phyloP scores from a whole-genome alignment of 73 alveolate genomes.

The Paramecium bursaria region DNA sequence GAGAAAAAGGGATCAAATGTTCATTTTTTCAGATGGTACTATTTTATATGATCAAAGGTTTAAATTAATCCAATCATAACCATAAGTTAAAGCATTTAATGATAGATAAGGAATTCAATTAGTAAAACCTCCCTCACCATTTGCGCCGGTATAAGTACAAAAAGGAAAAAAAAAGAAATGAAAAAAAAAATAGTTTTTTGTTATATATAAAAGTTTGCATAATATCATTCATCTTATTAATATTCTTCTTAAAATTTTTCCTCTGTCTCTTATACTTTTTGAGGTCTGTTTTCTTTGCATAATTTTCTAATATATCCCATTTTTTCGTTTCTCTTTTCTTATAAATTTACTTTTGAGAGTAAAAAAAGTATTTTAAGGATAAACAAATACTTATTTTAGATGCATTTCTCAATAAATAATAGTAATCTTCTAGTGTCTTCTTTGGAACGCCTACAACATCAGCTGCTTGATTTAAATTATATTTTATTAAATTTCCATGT shows the following conservation, averaged over 20 bases:
- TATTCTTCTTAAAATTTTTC: no score
- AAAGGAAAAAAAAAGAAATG: neutral
- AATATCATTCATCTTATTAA: no score
- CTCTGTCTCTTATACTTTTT: no score
- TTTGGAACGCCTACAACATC: conserved; percentile 55
- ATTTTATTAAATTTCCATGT: conserved; percentile 38
- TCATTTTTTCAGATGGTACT: conserved; percentile 67
- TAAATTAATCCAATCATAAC: conserved; percentile 45
- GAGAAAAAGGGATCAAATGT: conserved; percentile 8
- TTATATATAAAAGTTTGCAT: no score
- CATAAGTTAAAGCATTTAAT: conserved; percentile 8
- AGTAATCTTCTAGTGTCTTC: conserved; percentile 55
- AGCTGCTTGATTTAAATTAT: conserved; percentile 47
- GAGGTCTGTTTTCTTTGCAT: neutral
- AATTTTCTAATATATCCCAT: neutral
- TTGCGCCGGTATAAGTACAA: neutral
- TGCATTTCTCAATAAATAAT: conserved; percentile 50
- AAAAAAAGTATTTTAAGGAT: no score
- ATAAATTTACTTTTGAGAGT: no score
- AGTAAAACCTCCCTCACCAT: conserved; percentile 55
- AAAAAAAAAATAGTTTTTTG: neutral
- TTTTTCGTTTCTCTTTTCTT: no score
- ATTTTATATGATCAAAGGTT: conserved; percentile 34
- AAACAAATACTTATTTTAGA: neutral
- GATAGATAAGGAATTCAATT: neutral